These are phyloP conservation scores for Mrakiaceae sp. DNA, from an alignment of 1,284 basidiomycete species.

Conservation along the genomic window DNA sequence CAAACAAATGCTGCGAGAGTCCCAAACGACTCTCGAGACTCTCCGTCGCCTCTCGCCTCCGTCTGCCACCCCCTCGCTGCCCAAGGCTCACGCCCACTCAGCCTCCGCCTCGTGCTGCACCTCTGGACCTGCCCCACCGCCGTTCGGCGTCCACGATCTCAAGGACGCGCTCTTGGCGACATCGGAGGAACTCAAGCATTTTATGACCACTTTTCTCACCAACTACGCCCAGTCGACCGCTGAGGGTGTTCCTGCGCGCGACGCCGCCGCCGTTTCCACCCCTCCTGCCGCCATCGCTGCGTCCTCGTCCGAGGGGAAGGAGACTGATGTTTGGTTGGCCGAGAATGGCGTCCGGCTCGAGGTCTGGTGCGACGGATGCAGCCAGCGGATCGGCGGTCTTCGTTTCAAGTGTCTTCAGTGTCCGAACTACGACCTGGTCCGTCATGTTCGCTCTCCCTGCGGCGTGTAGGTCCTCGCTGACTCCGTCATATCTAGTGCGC, in stretches of 20 bases:
- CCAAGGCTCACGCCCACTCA: not conserved
- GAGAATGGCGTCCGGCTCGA: constrained; percentile 19
- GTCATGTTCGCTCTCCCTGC: constrained; percentile 7
- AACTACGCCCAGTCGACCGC: constrained; percentile 46
- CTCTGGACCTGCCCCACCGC: not conserved
- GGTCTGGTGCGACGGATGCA: constrained; percentile 30
- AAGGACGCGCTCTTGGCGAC: not conserved
- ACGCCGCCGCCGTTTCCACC: not conserved
- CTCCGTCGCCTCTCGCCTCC: not conserved
- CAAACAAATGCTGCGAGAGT: not conserved
- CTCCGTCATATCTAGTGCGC: too few relatives aligned
- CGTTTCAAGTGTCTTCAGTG: constrained; percentile 31
- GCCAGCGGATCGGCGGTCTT: constrained; percentile 24
- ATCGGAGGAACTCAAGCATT: constrained; percentile 44
- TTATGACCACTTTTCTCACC: constrained; percentile 49
- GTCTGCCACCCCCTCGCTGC: not conserved
- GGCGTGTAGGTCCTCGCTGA: too few relatives aligned
- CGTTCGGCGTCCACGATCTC: not conserved
- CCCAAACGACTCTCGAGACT: constrained; percentile 4
- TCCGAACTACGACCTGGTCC: constrained; percentile 26
- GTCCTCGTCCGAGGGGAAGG: not conserved
- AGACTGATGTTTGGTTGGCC: not conserved
- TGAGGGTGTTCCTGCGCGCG: constrained; percentile 39
- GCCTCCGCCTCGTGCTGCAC: not conserved
- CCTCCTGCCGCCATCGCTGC: constrained; percentile 4